Conservation (phyloP, 176 grass and related monocot genomes). For the Aegilops tauschii region DNA sequence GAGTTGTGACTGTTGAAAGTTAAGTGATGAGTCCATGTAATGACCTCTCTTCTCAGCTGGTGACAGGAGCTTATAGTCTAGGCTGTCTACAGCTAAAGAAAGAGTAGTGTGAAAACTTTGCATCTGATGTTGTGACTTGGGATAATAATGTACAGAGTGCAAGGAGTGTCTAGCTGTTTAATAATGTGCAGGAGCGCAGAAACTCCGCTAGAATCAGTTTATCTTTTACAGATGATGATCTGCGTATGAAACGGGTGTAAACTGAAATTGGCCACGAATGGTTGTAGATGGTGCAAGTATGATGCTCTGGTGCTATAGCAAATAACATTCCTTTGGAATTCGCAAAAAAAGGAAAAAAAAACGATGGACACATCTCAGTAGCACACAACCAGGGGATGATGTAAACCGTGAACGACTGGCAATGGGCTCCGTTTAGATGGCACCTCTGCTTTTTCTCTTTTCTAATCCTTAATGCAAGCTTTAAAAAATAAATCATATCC, state of each 20-base stretch:
- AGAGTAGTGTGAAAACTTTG: neutral
- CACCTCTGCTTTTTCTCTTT: neutral
- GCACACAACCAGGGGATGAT: neutral
- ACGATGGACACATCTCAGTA: neutral
- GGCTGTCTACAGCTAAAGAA: neutral
- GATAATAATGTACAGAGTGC: slow-evolving; percentile 1
- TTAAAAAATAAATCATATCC: too few species aligned
- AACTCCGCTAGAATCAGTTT: neutral
- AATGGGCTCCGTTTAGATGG: neutral
- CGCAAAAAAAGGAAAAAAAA: too few species aligned
- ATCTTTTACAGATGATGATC: neutral
- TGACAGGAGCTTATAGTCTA: neutral
- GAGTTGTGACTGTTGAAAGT: slow-evolving; percentile 36
- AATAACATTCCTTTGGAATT: neutral
- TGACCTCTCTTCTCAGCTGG: neutral
- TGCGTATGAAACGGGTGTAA: neutral
- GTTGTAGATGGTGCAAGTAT: neutral
- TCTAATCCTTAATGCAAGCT: too few species aligned
- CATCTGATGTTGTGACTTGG: neutral
- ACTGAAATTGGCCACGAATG: neutral
- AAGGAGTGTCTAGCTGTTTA: neutral
- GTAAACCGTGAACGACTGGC: neutral
- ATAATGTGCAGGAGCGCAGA: too few species aligned
- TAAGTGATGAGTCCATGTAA: neutral
- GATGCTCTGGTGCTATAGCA: neutral